Percentiles rank a stretch among this genome's conserved stretches.
Evolutionary conservation across 2,329 filamentous ascomycete species (phyloP).

Genomic region (Aspergillus aculeatinus): DNA sequence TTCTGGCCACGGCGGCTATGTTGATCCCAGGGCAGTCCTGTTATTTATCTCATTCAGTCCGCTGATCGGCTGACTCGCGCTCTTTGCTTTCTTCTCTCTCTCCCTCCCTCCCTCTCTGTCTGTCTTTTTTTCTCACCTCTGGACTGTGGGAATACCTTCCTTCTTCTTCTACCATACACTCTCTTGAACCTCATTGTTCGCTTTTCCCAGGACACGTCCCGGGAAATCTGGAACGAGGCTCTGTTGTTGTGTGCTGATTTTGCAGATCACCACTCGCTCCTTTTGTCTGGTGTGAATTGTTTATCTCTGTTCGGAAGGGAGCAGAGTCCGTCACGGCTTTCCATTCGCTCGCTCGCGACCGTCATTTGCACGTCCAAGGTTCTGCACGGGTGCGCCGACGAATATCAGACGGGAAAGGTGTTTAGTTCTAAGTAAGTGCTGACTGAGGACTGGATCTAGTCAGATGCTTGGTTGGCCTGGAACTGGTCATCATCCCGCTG

Average conservation of each 20-base stretch:
- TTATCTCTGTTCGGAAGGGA: not conserved
- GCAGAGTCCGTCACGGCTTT: not conserved
- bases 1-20: constrained; percentile 12
- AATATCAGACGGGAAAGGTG: not conserved
- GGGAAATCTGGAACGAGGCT: not conserved
- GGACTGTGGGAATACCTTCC: not conserved
- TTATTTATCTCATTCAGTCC: constrained; percentile 6
- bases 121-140: constrained; percentile 6
- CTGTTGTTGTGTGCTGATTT: not conserved
- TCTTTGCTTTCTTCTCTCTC: constrained; percentile 7
- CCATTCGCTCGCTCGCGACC: not conserved
- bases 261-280: not conserved
- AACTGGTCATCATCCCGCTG: not conserved
- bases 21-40: constrained; percentile 8
- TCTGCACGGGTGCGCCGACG: not conserved
- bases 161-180: not conserved
- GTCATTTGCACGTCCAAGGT: not conserved
- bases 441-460: not conserved
- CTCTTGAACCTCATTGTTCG: not conserved
- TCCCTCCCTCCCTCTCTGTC: constrained; percentile 8
- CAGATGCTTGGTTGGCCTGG: not conserved
- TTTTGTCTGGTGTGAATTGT: not conserved
- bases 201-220: not conserved
- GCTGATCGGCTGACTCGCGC: not conserved
- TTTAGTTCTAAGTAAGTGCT: not conserved